Percentiles rank a stretch among this genome's conserved stretches.
Evolutionary conservation across 768 basidiomycete species (phyloP).

Genomic region (Suillus brevipes): DNA sequence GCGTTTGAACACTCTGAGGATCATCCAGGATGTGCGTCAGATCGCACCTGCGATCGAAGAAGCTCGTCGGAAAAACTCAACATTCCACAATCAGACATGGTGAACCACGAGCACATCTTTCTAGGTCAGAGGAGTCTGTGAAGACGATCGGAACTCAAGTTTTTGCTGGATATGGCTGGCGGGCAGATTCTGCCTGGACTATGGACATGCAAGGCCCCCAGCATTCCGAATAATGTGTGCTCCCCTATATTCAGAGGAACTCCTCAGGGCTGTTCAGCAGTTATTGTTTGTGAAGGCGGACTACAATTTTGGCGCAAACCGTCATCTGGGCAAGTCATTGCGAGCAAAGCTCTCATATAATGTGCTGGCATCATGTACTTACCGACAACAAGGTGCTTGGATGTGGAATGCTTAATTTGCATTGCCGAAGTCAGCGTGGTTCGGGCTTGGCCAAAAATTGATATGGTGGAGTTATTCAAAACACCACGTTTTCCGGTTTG

Average conservation of each 20-base stretch:
- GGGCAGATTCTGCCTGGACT: too few species aligned
- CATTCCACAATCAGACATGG: slow-evolving; percentile 77
- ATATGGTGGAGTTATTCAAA: too few species aligned
- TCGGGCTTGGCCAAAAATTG: too few species aligned
- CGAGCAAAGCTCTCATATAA: slow-evolving; percentile 41
- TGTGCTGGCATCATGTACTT: too few species aligned
- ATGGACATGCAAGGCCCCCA: slow-evolving; percentile 56
- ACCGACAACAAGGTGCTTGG: too few species aligned
- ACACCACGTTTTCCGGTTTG: too few species aligned
- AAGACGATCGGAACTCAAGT: slow-evolving; percentile 71
- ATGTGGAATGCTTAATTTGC: too few species aligned
- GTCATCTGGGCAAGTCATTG: too few species aligned
- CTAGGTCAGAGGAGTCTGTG: slow-evolving; percentile 72
- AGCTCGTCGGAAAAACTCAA: slow-evolving; percentile 55
- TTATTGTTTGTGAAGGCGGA: slow-evolving; percentile 31
- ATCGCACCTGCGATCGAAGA: slow-evolving; percentile 51
- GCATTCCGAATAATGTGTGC: slow-evolving; percentile 76
- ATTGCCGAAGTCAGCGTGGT: too few species aligned
- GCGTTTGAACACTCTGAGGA: too few species aligned
- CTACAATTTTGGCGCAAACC: too few species aligned
- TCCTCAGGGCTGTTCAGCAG: slow-evolving; percentile 46
- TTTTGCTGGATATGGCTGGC: slow-evolving; percentile 43
- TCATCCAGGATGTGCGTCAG: slow-evolving; percentile 40
- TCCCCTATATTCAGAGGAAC: slow-evolving; percentile 64
- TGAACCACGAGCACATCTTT: slow-evolving; percentile 67